Evolutionary conservation across 305 asterid species (phyloP), one percentile per base, ranked within the genome.

Genomic region (Fraxinus floribunda): DNA sequence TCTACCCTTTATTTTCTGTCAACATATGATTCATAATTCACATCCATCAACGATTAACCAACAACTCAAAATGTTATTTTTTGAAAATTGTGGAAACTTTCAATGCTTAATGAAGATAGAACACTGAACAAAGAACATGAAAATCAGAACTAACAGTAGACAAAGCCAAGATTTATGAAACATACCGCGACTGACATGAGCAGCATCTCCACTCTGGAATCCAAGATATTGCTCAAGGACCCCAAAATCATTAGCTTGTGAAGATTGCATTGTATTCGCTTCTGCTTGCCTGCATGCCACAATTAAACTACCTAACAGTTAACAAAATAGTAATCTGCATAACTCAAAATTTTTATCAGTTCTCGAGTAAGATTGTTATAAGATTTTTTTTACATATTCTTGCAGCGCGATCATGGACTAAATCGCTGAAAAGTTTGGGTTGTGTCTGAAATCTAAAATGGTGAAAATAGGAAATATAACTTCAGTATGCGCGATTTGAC

Each of bases 141-240:
- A 76, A 36, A 79, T 10, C 26, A 77, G 32, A 72, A 75, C n/a
- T 3, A 41, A 13, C 16, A 16, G 79, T 32, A 34, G 22, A 77
- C 16, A 79, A 10, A 83, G 29, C 35, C 10, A 66, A 44, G 74
- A 79, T 18, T 41, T 36, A 38, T 68, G 36, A 60, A 20, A 83
- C 91, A 73, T 87, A 95, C 97, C 87, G 79, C 85, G 88, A 75
- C 76, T 84, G 57, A 76, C 84, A 85, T 88, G 87, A 86, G 92
- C 82, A 84, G 93, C 82, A 81, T 94, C 94, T 77, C 91, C 93
- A 72, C 89, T 77, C 60, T 89, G 95, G 80, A 86, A 93, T 74
- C 97, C 97, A 35, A 95, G 95, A 89, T 92, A 94, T 85, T 94
- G 99, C 84, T 95, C 99, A 16, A 93, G 93, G 71, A 89, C 95